Percentiles rank a stretch among this genome's conserved stretches.
Conservation (phyloP, 176 grass and related monocot species). For the Rhynchospora pubera region DNA sequence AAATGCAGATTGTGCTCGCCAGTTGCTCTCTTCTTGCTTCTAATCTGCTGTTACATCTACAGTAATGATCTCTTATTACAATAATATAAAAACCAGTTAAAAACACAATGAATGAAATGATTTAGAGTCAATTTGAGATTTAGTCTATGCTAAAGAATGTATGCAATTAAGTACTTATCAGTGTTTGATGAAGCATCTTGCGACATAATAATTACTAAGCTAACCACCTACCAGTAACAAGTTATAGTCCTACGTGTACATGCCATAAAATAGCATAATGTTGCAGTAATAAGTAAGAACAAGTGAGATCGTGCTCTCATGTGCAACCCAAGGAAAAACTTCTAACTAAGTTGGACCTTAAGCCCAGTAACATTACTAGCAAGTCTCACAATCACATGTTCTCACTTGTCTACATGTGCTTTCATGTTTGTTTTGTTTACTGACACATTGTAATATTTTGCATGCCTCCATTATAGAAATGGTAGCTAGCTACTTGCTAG, state of each 20-base stretch:
- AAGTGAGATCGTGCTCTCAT: not conserved
- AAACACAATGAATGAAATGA: no score
- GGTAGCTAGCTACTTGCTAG: not conserved
- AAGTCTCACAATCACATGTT: conserved; percentile 33
- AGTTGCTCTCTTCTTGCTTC: no score
- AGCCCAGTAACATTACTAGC: not conserved
- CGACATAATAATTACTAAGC: not conserved
- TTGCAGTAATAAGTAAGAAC: not conserved
- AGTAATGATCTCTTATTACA: no score
- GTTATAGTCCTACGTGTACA: not conserved
- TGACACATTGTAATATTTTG: conserved; percentile 14
- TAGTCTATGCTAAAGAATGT: no score
- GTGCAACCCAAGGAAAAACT: not conserved
- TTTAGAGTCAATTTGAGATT: no score
- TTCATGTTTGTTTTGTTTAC: conserved; percentile 25
- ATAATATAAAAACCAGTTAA: no score
- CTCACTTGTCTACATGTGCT: conserved; percentile 30
- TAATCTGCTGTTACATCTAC: no score
- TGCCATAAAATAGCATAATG: not conserved
- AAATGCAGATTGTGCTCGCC: no score
- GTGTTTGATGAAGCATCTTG: not conserved
- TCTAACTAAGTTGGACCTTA: conserved; percentile 6
- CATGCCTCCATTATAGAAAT: not conserved
- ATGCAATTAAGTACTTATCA: no score
- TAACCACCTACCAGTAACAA: not conserved